phyloP scores from a whole-genome alignment of 306 rosid species.

The Cicer pinnatifidum region DNA sequence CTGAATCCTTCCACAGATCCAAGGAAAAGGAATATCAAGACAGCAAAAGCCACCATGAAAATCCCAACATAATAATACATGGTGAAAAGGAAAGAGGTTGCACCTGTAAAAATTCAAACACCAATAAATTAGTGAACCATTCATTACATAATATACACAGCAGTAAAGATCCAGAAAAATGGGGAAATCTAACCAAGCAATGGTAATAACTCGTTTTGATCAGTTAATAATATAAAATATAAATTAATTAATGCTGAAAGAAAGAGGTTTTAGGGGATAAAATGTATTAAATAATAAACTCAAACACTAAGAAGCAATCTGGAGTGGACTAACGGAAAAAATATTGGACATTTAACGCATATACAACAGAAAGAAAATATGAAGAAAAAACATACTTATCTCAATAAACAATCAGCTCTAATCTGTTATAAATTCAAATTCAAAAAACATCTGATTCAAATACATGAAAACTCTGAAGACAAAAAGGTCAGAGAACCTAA shows the following conservation, averaged over 20 bases:
- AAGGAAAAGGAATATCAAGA: slow-evolving; percentile 87
- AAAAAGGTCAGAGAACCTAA: background rate
- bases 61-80: slow-evolving; percentile 79
- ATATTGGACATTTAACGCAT: background rate
- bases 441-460: background rate
- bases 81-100: slow-evolving; percentile 91
- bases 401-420: background rate
- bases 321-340: background rate
- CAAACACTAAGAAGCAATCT: background rate
- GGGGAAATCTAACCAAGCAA: background rate
- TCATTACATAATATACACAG: slow-evolving; percentile 26
- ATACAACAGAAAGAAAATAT: background rate
- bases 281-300: background rate
- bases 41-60: slow-evolving; percentile 87
- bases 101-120: slow-evolving; percentile 62
- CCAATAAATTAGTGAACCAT: slow-evolving; percentile 38
- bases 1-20: slow-evolving; percentile 96
- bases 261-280: background rate
- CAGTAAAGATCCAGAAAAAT: background rate
- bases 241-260: background rate
- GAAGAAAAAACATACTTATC: no score
- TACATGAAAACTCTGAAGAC: background rate
- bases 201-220: background rate
- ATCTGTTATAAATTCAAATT: background rate
- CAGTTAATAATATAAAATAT: background rate